Percentiles rank a stretch among this genome's conserved stretches.
phyloP scores from a whole-genome alignment of 176 grass and related monocot species.

The Zoysia pacifica region DNA sequence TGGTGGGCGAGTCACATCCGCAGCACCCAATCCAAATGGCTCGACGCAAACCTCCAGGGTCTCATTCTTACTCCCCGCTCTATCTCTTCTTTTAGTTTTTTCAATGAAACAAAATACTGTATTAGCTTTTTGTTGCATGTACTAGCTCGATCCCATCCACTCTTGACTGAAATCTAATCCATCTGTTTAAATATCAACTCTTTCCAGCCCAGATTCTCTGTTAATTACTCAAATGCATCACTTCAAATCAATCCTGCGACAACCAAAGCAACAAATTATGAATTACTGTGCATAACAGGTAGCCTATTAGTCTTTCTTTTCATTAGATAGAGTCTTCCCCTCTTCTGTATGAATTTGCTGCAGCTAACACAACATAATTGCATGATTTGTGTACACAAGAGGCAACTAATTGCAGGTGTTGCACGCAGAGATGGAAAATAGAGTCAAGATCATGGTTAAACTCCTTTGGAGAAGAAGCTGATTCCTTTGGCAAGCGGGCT shows the following conservation, averaged over 20 bases:
- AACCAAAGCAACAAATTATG: too few species aligned
- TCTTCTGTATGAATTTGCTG: too few species aligned
- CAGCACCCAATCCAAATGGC: constrained; percentile 85
- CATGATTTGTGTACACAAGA: background rate
- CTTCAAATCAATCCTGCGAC: background rate
- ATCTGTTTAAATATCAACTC: background rate
- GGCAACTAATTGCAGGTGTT: constrained; percentile 1
- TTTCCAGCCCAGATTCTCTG: background rate
- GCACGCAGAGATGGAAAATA: constrained; percentile 77
- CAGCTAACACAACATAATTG: background rate
- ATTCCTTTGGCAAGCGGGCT: constrained; percentile 69
- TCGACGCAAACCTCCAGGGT: constrained; percentile 77
- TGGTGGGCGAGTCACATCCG: constrained; percentile 90
- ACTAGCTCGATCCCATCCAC: background rate
- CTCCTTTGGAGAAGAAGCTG: constrained; percentile 89
- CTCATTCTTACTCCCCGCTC: background rate
- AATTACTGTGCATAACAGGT: too few species aligned
- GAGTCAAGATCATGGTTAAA: constrained; percentile 75
- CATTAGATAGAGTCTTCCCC: too few species aligned
- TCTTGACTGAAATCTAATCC: background rate
- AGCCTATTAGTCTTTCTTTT: too few species aligned
- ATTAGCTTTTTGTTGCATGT: background rate
- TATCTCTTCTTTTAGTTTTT: background rate
- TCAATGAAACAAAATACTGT: too few species aligned
- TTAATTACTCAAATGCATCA: background rate